phyloP scores from a whole-genome alignment of 2,329 filamentous ascomycete genomes.

The Thielaviopsis ethacetica region DNA sequence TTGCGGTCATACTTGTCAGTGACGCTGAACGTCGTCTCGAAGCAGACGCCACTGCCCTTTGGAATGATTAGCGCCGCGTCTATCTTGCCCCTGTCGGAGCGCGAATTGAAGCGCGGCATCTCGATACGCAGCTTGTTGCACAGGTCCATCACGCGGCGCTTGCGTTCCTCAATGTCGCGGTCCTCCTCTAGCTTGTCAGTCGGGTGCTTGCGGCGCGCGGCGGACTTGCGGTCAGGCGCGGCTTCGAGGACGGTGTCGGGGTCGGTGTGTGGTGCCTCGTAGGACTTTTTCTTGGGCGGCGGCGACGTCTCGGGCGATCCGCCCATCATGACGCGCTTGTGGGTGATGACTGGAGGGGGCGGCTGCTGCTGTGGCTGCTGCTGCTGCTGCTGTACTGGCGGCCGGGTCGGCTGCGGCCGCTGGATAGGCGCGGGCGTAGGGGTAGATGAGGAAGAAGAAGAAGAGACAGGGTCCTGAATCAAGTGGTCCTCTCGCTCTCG shows the following conservation, averaged over 20 bases:
- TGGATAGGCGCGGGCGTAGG: not conserved
- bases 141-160: not conserved
- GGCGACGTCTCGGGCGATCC: conserved; percentile 15
- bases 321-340: not conserved
- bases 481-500: no score
- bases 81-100: not conserved
- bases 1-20: conserved; percentile 21
- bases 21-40: conserved; percentile 20
- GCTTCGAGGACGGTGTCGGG: not conserved
- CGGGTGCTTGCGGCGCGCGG: not conserved
- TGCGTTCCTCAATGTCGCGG: not conserved
- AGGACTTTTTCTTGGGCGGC: conserved; percentile 13
- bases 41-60: conserved; percentile 12
- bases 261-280: conserved; percentile 4
- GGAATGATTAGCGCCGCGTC: not conserved
- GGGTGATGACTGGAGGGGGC: not conserved
- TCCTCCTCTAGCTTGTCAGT: not conserved
- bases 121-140: not conserved
- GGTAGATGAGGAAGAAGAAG: no score
- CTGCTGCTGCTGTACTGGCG: not conserved
- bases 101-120: not conserved
- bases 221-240: not conserved
- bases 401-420: not conserved
- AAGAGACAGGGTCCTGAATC: no score
- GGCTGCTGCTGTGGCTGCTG: not conserved